These are phyloP conservation scores for Termitomyces sp. DNA, from an alignment of 768 basidiomycete genomes.

Conservation along the genomic window DNA sequence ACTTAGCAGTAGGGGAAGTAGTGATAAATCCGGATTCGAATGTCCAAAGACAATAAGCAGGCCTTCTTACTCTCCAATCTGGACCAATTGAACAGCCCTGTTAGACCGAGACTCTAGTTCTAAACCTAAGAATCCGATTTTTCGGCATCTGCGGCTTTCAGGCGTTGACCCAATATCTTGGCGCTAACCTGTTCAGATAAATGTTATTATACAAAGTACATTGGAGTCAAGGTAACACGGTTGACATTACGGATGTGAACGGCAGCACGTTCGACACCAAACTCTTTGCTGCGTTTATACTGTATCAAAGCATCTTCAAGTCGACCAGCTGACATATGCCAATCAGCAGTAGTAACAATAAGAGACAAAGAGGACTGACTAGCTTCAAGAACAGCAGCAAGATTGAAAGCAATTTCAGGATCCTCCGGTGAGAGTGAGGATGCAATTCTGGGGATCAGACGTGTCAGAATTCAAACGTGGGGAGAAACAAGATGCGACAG, in stretches of 20 bases:
- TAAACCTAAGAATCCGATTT: conserved; percentile 30
- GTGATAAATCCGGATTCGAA: neutral
- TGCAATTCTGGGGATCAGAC: conserved; percentile 58
- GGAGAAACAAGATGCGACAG: conserved; percentile 25
- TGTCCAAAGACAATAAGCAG: conserved; percentile 24
- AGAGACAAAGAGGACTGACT: conserved; percentile 42
- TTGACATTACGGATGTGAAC: conserved; percentile 81
- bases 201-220: conserved; percentile 9
- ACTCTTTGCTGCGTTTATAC: conserved; percentile 75
- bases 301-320: conserved; percentile 78
- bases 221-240: conserved; percentile 3
- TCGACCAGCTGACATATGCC: conserved; percentile 53
- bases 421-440: conserved; percentile 83
- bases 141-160: conserved; percentile 42
- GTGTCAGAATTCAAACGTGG: conserved; percentile 26
- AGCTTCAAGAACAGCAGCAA: conserved; percentile 88
- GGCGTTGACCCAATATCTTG: conserved; percentile 65
- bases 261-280: conserved; percentile 78
- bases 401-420: conserved; percentile 89
- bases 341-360: conserved; percentile 20
- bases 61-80: conserved; percentile 18
- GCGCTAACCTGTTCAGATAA: conserved; percentile 60
- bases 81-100: neutral
- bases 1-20: neutral
- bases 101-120: conserved; percentile 14